Conservation (phyloP, 106 monocot species). For the Dioscorea alata region DNA sequence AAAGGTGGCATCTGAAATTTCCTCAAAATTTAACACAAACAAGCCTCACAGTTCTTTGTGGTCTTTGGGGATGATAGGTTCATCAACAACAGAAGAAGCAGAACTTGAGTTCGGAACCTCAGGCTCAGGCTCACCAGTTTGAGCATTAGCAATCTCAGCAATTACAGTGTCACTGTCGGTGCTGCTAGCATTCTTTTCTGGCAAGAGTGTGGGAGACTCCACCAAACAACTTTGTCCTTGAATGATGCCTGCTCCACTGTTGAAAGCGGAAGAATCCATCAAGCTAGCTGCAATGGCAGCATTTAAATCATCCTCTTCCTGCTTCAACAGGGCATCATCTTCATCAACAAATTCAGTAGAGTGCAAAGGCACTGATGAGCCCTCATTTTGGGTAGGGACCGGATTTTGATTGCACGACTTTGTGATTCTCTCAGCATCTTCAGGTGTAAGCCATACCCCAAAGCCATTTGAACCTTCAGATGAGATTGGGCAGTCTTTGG, state of each 20-base stretch:
- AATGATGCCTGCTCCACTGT: background rate
- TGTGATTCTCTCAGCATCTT: conserved; percentile 80
- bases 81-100: too few relatives aligned
- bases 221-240: conserved; percentile 1
- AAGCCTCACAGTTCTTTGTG: too few relatives aligned
- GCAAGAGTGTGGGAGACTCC: too few relatives aligned
- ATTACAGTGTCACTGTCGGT: too few relatives aligned
- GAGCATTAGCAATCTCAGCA: too few relatives aligned
- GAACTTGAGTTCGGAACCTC: too few relatives aligned
- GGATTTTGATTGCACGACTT: conserved; percentile 57
- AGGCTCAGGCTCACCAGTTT: too few relatives aligned
- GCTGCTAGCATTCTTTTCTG: too few relatives aligned
- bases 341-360: conserved; percentile 15
- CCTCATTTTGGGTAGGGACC: conserved; percentile 1
- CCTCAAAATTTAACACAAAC: too few relatives aligned
- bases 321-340: conserved; percentile 41
- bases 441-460: conserved; percentile 88
- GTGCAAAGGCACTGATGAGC: background rate
- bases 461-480: conserved; percentile 60
- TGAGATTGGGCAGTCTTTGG: conserved; percentile 71
- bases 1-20: too few relatives aligned
- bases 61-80: too few relatives aligned
- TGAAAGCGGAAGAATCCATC: conserved; percentile 35
- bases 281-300: conserved; percentile 92
- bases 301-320: conserved; percentile 78